Conservation (phyloP, 2,329 filamentous ascomycete genomes). For the Endothia cerciana region DNA sequence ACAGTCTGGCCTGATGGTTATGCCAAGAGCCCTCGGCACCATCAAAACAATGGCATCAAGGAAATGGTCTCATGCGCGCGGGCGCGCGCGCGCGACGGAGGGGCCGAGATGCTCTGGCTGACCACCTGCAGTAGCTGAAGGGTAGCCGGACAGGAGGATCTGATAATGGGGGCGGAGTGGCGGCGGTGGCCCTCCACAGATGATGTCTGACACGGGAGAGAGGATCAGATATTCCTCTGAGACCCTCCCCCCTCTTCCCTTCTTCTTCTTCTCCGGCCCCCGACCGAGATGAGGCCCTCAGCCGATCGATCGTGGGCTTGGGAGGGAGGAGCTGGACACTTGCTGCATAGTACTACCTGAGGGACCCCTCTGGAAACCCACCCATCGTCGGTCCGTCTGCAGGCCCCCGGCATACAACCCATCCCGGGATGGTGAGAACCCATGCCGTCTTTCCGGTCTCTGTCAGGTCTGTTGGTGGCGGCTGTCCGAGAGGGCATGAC, state of each 20-base stretch:
- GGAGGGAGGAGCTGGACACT: too few relatives aligned
- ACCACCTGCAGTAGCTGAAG: conserved; percentile 16
- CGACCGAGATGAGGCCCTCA: background rate
- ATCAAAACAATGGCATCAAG: background rate
- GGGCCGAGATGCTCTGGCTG: conserved; percentile 19
- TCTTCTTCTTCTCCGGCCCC: background rate
- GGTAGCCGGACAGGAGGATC: background rate
- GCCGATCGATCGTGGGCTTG: background rate
- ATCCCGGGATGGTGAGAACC: background rate
- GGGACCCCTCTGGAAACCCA: background rate
- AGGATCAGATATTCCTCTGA: background rate
- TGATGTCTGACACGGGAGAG: background rate
- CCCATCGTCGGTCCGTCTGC: background rate
- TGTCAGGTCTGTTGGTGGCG: background rate
- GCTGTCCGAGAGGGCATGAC: background rate
- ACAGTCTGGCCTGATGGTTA: background rate
- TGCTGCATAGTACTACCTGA: background rate
- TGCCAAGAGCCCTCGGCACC: background rate
- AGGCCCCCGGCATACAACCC: background rate
- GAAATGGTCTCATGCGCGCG: too few relatives aligned
- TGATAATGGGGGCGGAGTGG: conserved; percentile 9
- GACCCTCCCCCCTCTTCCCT: too few relatives aligned
- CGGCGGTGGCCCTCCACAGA: background rate
- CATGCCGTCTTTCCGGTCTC: conserved; percentile 2
- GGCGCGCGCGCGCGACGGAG: conserved; percentile 5